Percentiles rank a stretch among this genome's conserved stretches.
These are phyloP conservation scores for Polyporus tsugae DNA, from an alignment of 1,284 basidiomycete species.

Conservation along the genomic window DNA sequence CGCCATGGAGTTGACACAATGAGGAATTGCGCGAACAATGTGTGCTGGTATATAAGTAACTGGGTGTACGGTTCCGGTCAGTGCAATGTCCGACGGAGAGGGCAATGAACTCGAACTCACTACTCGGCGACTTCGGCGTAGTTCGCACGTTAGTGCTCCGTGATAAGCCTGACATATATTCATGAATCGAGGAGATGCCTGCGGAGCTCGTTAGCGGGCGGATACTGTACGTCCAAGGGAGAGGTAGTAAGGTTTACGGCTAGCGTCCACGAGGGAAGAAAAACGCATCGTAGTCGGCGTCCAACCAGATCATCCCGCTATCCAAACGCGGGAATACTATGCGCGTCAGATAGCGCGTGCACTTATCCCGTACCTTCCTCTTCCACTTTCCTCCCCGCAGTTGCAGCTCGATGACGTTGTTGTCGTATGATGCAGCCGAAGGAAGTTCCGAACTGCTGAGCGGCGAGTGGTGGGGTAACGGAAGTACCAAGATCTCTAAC, in stretches of 20 bases:
- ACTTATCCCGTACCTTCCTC: not conserved
- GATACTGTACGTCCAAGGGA: not conserved
- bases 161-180: too few relatives aligned
- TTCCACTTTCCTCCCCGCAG: not conserved
- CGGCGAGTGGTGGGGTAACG: not conserved
- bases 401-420: not conserved
- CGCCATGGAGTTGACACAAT: too few relatives aligned
- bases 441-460: not conserved
- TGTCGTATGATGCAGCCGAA: not conserved
- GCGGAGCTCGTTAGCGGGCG: not conserved
- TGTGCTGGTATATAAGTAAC: not conserved
- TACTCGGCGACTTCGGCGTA: conserved; percentile 79
- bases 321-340: not conserved
- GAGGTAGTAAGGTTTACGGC: not conserved
- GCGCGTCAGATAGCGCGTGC: not conserved
- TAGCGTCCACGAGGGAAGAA: not conserved
- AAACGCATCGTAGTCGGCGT: not conserved
- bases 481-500: not conserved
- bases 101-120: not conserved
- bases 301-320: not conserved
- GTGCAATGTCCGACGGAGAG: not conserved
- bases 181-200: too few relatives aligned
- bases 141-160: too few relatives aligned
- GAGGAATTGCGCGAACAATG: not conserved
- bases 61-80: not conserved